Evolutionary conservation across 371 early-diverging fungal species (phyloP).

Genomic region (Synchytrium microbalum): DNA sequence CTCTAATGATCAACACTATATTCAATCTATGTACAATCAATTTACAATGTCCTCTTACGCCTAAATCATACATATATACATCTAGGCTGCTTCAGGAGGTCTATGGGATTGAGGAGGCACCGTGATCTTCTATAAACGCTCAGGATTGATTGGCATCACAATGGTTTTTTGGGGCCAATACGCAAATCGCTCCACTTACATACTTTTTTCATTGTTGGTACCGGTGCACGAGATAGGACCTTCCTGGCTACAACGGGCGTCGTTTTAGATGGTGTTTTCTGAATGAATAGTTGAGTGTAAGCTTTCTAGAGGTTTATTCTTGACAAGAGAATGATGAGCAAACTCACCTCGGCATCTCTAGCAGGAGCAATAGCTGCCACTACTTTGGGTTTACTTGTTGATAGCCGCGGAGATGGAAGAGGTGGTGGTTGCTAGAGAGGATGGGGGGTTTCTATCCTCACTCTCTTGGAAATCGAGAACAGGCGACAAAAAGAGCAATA

Average conservation of each 20-base stretch:
- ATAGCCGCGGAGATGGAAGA: not conserved
- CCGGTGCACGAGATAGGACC: not conserved
- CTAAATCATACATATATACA: not conserved
- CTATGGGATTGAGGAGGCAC: not conserved
- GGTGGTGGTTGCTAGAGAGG: not conserved
- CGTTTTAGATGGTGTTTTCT: not conserved
- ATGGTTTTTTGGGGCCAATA: not conserved
- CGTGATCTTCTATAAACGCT: not conserved
- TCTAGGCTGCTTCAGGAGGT: not conserved
- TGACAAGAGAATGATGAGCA: not conserved
- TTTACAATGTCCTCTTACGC: too few relatives aligned
- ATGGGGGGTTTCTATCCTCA: too few relatives aligned
- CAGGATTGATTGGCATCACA: not conserved
- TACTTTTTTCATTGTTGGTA: not conserved
- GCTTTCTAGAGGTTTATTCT: not conserved
- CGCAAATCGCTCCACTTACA: not conserved
- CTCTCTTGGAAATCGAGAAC: not conserved
- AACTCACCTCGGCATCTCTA: not conserved
- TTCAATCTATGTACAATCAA: too few relatives aligned
- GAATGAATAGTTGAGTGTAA: not conserved
- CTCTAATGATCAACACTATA: too few relatives aligned
- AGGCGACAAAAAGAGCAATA: not conserved
- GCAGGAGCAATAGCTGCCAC: not conserved
- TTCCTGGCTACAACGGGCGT: not conserved
- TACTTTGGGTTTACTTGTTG: not conserved